Evolutionary conservation across 2,329 filamentous ascomycete species (phyloP).

Genomic region (Zymoseptoria passerinii): DNA sequence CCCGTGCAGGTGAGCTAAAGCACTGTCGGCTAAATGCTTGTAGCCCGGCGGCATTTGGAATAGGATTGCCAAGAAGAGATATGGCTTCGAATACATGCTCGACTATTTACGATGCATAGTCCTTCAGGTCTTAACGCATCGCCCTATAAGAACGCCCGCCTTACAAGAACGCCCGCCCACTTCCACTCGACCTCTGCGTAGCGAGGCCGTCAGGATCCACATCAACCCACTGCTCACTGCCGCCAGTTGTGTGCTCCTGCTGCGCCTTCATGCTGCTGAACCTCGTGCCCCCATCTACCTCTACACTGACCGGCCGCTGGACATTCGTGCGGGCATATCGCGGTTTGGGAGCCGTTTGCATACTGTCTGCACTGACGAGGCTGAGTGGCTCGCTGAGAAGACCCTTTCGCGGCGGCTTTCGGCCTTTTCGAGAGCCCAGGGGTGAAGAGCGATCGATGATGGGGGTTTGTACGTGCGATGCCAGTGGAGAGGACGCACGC

Average conservation of each 20-base stretch:
- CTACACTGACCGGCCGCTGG: conserved; percentile 19
- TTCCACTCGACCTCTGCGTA: conserved; percentile 16
- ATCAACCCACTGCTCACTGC: conserved; percentile 16
- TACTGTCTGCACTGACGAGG: conserved; percentile 24
- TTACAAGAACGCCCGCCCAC: conserved; percentile 21
- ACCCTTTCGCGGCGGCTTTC: conserved; percentile 5
- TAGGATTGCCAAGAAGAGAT: not conserved
- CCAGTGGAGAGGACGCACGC: conserved; percentile 20
- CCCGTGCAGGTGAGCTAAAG: not conserved
- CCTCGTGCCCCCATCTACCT: conserved; percentile 16
- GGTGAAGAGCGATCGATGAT: conserved; percentile 1
- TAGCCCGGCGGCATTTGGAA: not conserved
- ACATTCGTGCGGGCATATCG: conserved; percentile 15
- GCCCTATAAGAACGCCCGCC: conserved; percentile 18
- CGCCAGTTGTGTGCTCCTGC: conserved; percentile 12
- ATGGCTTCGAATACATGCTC: not conserved
- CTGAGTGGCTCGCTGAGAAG: conserved; percentile 21
- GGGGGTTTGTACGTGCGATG: conserved; percentile 10
- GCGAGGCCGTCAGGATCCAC: conserved; percentile 8
- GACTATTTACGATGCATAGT: not conserved
- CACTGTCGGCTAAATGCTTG: not conserved
- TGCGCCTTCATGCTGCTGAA: conserved; percentile 25
- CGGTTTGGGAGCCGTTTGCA: conserved; percentile 17
- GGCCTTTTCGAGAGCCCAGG: conserved; percentile 3
- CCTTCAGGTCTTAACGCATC: not conserved